Conservation (phyloP, 768 basidiomycete genomes). For the Boletus reticulatus region DNA sequence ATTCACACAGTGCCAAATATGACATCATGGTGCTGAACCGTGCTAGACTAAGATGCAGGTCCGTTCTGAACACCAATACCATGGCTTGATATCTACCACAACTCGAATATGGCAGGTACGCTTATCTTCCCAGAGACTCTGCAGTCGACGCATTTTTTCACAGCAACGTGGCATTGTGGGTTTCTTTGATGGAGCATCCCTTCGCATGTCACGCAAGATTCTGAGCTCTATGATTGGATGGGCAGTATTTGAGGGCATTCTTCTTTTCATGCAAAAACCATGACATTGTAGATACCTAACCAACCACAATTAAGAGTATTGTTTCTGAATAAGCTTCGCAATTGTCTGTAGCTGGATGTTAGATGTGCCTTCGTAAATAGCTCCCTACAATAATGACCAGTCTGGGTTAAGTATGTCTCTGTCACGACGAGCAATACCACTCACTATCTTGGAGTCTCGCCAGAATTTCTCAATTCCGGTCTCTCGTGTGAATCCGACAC, state of each 20-base stretch:
- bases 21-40: not conserved
- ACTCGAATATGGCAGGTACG: conserved; percentile 67
- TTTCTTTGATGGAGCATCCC: conserved; percentile 82
- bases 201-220: conserved; percentile 84
- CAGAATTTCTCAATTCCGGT: conserved; percentile 96
- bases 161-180: conserved; percentile 80
- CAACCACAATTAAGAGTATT: conserved; percentile 52
- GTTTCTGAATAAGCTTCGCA: conserved; percentile 85
- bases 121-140: not conserved
- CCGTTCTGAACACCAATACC: conserved; percentile 72
- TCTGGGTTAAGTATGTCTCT: not conserved
- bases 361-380: conserved; percentile 94
- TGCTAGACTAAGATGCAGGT: conserved; percentile 89
- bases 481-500: conserved; percentile 89
- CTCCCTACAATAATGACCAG: conserved; percentile 50
- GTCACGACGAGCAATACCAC: conserved; percentile 27
- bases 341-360: conserved; percentile 98
- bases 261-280: conserved; percentile 52
- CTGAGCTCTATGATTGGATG: conserved; percentile 88
- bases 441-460: conserved; percentile 94
- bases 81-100: conserved; percentile 64
- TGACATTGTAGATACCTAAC: conserved; percentile 5
- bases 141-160: not conserved
- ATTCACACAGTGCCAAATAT: not conserved
- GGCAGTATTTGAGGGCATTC: conserved; percentile 83